Evolutionary conservation across 177 flowering plant genomes (phyloP), one percentile per base, ranked within the genome.

Genomic region (Vitis hybrid): DNA sequence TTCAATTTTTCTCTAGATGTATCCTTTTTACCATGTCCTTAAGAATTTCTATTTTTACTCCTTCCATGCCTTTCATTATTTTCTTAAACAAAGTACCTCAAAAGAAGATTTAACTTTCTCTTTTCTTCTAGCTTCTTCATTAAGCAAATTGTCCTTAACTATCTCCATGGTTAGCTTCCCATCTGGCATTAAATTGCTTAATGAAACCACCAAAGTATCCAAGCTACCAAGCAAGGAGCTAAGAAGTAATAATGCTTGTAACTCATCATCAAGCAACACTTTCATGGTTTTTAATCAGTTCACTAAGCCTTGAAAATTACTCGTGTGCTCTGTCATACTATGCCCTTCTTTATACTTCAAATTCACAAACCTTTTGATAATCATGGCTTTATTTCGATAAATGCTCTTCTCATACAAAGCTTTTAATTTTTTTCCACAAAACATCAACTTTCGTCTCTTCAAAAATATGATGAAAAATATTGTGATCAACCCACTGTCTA

Each of bases 181-280:
- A 0, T 68, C 62, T 9, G 1, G 14, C 11, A 55, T 14, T 6
- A 52, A 68, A 11, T 68, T 56, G 27, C 62, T 58, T 6, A 68
- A 52, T 14, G 70, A 32, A 2, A 68, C 52, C 24, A 46, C n/a
- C 10, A 68, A 48, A 14, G 62, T 58, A 5, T 57, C 69, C 63
- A 3, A 68, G 24, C 27, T 24, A 24, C 27, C 27, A 24, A 24
- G 27, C 27, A 24, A 24, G 27, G 27, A 24, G 27, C 27, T 21
- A 57, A 17, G 27, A 24, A 24, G 27, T 0, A 24, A 24, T 24
- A 24, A 24, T 24, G 27, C 27, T 24, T 24, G 3, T 2, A 70
- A 48, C 58, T 74, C 73, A 35, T 74, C 62, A 30, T 74, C 73
- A 52, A 74, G 32, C 11, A 17, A 51, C 14, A 75, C 32, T 4